Evolutionary conservation across 768 basidiomycete genomes (phyloP).

Genomic region (Coprinopsis strossmayeri): DNA sequence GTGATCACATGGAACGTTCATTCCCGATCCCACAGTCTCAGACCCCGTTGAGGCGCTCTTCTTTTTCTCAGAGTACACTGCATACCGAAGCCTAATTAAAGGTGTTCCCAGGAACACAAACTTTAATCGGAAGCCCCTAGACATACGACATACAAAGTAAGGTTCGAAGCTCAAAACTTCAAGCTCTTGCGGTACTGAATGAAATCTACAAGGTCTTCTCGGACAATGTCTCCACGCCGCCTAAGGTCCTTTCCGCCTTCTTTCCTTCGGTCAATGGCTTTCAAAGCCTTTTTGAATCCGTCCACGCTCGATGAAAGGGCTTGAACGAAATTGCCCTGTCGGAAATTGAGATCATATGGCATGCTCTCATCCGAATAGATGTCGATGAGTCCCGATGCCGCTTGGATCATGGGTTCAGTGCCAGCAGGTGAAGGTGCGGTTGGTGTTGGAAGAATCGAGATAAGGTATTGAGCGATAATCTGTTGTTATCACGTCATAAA

Average conservation of each 20-base stretch:
- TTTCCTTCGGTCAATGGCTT: conserved; percentile 59
- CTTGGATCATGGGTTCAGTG: conserved; percentile 71
- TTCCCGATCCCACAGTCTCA: no score
- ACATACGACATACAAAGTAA: no score
- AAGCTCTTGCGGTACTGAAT: conserved; percentile 64
- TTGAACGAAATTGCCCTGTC: conserved; percentile 49
- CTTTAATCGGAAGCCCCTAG: no score
- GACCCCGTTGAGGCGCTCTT: no score
- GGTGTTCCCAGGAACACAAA: not conserved
- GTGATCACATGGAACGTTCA: no score
- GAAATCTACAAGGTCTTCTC: conserved; percentile 72
- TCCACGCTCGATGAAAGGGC: conserved; percentile 54
- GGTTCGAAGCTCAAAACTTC: conserved; percentile 31
- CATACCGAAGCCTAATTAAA: no score
- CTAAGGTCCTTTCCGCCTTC: conserved; percentile 61
- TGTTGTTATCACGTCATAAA: conserved; percentile 17
- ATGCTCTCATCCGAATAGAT: conserved; percentile 86
- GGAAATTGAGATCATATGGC: conserved; percentile 79
- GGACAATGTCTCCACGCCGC: conserved; percentile 66
- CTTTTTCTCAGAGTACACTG: no score
- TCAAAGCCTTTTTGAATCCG: conserved; percentile 54
- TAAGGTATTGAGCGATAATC: conserved; percentile 59
- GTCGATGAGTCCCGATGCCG: conserved; percentile 79
- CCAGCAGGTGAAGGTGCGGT: conserved; percentile 33
- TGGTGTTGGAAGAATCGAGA: conserved; percentile 52